phyloP scores from a whole-genome alignment of 371 early-diverging fungal species.

The Mucor velutinosus region DNA sequence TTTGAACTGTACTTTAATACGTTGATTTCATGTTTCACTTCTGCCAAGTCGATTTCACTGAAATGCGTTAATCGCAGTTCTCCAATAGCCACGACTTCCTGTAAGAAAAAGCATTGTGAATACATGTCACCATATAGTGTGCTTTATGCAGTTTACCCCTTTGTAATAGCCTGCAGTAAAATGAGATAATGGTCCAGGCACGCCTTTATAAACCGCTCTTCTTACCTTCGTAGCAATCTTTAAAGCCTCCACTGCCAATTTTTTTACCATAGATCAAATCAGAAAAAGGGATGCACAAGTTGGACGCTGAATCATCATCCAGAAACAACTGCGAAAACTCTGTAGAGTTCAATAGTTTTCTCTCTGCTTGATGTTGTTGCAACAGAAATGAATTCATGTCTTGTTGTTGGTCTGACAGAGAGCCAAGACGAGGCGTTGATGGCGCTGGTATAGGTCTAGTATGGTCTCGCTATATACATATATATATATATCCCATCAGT shows the following conservation, averaged over 20 bases:
- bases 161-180: slow-evolving; percentile 35
- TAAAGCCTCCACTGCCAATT: slow-evolving; percentile 80
- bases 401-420: slow-evolving; percentile 17
- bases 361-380: slow-evolving; percentile 19
- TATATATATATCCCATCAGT: neutral
- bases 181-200: neutral
- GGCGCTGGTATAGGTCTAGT: slow-evolving; percentile 70
- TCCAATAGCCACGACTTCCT: slow-evolving; percentile 75
- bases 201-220: neutral
- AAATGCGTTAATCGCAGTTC: slow-evolving; percentile 67
- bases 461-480: slow-evolving; percentile 57
- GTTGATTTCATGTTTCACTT: slow-evolving; percentile 78
- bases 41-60: slow-evolving; percentile 68
- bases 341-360: slow-evolving; percentile 50
- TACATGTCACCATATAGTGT: neutral
- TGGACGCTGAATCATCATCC: slow-evolving; percentile 32
- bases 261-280: slow-evolving; percentile 62
- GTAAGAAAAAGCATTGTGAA: neutral
- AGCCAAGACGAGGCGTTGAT: slow-evolving; percentile 62
- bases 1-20: slow-evolving; percentile 65
- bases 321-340: slow-evolving; percentile 56
- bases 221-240: slow-evolving; percentile 72
- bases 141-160: slow-evolving; percentile 43
- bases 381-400: slow-evolving; percentile 17
- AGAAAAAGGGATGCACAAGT: slow-evolving; percentile 63